Percentiles rank a stretch among this genome's conserved stretches.
Conservation (phyloP, 1,139 yeast genomes). For the Zygoascus hellenicus region DNA sequence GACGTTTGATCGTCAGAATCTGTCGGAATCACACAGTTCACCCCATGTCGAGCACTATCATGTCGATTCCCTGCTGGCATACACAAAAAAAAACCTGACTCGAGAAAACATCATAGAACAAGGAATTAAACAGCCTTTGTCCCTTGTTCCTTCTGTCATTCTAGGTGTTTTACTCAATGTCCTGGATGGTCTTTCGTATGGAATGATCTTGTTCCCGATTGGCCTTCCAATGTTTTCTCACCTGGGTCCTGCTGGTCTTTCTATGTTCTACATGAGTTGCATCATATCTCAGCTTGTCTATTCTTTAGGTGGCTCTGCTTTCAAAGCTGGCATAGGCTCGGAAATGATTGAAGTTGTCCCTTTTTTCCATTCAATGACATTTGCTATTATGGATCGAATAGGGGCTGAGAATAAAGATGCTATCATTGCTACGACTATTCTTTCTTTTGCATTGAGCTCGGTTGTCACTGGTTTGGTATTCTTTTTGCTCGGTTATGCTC, state of each 20-base stretch:
- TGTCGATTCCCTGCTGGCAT: constrained; percentile 1
- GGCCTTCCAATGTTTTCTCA: constrained; percentile 70
- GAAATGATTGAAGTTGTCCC: constrained; percentile 99
- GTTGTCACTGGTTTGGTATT: constrained; percentile 83
- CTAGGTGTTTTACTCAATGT: constrained; percentile 80
- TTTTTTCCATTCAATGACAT: constrained; percentile 93
- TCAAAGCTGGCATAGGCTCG: constrained; percentile 85
- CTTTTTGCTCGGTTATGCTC: constrained; percentile 66
- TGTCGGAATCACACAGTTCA: not conserved
- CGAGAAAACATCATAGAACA: constrained; percentile 4
- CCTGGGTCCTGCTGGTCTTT: constrained; percentile 82
- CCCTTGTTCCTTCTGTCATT: constrained; percentile 70
- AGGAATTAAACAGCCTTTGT: constrained; percentile 36
- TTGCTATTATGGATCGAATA: constrained; percentile 54
- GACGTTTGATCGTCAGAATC: constrained; percentile 8
- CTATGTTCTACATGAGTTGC: constrained; percentile 91
- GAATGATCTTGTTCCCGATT: constrained; percentile 94
- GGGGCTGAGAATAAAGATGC: constrained; percentile 51
- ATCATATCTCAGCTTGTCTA: constrained; percentile 80
- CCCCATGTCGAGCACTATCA: not conserved
- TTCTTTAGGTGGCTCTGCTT: constrained; percentile 86
- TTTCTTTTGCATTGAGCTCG: constrained; percentile 78
- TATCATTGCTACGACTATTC: constrained; percentile 78
- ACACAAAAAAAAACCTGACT: not conserved
- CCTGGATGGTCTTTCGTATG: constrained; percentile 89